phyloP scores from a whole-genome alignment of 257 asterid species.

The Solanum lignicaule region DNA sequence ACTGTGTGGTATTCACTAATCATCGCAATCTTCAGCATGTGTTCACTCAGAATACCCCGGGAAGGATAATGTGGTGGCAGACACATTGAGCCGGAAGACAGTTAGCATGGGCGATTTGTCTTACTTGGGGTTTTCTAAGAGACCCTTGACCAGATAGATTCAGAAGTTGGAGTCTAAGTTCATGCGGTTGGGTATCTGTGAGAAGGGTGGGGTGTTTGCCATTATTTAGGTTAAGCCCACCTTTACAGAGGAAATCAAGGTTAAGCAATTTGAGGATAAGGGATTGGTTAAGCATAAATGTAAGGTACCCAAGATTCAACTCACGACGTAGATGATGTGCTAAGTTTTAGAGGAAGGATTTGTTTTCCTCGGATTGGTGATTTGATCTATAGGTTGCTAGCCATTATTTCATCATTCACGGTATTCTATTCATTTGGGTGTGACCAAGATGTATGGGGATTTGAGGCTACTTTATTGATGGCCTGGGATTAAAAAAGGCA shows the following conservation, averaged over 20 bases:
- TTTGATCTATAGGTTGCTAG: neutral
- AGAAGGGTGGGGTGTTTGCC: neutral
- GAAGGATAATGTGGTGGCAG: too few relatives aligned
- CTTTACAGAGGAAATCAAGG: neutral
- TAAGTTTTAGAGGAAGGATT: neutral
- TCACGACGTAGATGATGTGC: neutral
- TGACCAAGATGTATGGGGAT: neutral
- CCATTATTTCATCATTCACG: neutral
- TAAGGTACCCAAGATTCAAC: neutral
- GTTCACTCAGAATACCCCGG: too few relatives aligned
- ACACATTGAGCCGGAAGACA: neutral
- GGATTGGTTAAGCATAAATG: neutral
- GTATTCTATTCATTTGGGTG: neutral
- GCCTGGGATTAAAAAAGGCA: neutral
- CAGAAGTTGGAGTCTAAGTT: neutral
- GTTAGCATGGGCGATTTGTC: neutral
- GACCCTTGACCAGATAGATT: neutral
- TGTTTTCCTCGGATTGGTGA: neutral
- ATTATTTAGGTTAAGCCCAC: neutral
- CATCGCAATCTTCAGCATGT: neutral
- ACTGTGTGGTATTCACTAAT: neutral
- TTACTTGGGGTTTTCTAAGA: neutral
- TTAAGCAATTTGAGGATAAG: neutral
- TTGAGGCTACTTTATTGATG: neutral
- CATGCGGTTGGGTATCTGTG: neutral